A percentile compares a stretch with the other conserved stretches of the same genome.
These are phyloP conservation scores for Phytophthora sojae DNA, from an alignment of 352 stramenopile species.

Conservation along the genomic window DNA sequence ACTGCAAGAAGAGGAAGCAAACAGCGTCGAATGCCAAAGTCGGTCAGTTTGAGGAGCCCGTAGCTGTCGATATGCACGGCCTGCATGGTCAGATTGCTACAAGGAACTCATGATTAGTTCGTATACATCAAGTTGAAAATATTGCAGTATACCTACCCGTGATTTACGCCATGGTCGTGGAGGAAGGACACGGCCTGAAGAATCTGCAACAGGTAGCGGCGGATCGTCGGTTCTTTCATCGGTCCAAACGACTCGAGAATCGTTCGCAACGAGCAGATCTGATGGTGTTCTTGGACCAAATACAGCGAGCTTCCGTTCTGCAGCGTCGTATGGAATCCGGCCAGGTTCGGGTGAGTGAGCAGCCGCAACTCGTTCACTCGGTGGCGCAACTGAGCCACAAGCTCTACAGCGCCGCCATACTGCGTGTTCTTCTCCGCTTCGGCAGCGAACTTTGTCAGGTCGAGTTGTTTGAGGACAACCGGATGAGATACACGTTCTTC, in stretches of 20 bases:
- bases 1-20: conserved; percentile 17
- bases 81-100: conserved; percentile 54
- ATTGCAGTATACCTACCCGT: no score
- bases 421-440: conserved; percentile 10
- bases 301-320: conserved; percentile 42
- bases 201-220: conserved; percentile 69
- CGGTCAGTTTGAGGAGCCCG: conserved; percentile 58
- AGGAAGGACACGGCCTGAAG: conserved; percentile 61
- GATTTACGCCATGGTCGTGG: conserved; percentile 49
- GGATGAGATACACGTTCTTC: not conserved
- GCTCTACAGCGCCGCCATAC: conserved; percentile 5
- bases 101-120: not conserved
- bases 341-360: conserved; percentile 54
- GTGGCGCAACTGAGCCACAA: conserved; percentile 31
- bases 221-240: conserved; percentile 80
- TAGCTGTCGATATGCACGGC: conserved; percentile 70
- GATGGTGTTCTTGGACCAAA: conserved; percentile 44
- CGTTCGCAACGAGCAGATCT: conserved; percentile 61
- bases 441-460: conserved; percentile 9
- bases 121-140: no score
- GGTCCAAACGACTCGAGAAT: conserved; percentile 73
- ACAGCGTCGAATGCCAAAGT: conserved; percentile 52
- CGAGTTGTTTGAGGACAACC: conserved; percentile 31
- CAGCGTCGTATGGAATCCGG: conserved; percentile 47
- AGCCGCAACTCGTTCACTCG: conserved; percentile 52